Base-by-base conservation (phyloP, 306 rosid genomes). In the Trifolium dubium region DNA sequence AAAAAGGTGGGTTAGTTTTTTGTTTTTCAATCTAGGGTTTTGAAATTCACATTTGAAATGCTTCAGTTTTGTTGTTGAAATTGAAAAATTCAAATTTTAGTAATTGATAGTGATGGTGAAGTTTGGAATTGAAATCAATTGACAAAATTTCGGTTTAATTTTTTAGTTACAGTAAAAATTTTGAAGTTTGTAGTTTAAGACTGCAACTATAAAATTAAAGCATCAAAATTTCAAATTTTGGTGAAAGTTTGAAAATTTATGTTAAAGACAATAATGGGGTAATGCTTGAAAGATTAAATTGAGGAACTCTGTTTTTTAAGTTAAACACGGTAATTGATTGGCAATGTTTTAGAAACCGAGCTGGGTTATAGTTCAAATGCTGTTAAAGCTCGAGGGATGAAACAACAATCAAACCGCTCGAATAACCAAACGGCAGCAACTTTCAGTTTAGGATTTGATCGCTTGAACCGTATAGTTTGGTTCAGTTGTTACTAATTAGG, bases 1-100 rank as follows among this genome's bases (percentile, higher is more conserved):
- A 87, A 86, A 80, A 88, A 79, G 85, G 97, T 93, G 39, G 75
- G 32, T 54, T 11, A n/a, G n/a, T 11, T 67, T 51, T 60, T 12
- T 13, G 8, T 47, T 11, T 50, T 4, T 58, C 10, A 31, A 1
- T n/a, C 37, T 73, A 55, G 31, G 37, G 67, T 81, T 23, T 84
- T 5, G 2, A 44, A 32, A 41, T 44, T 34, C 3, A 3, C 19
- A 3, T 54, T 63, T 70, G 14, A 39, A 61, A 51, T 1, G 18
- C 0, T 34, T 7, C 5, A 5, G 11, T 64, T 64, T 60, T 19
- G 65, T 14, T 56, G 63, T 56, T 56, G 2, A 2, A 56, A 10
- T 28, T 56, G 0, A 56, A 28, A 28, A 10, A 0, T 56, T 2
- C 4, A 56, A 23, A 2, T 11, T 10, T 56, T 28, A 0, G 4